Conservation (phyloP, 495 filamentous ascomycete species). For the Penicillium psychrofluorescens region DNA sequence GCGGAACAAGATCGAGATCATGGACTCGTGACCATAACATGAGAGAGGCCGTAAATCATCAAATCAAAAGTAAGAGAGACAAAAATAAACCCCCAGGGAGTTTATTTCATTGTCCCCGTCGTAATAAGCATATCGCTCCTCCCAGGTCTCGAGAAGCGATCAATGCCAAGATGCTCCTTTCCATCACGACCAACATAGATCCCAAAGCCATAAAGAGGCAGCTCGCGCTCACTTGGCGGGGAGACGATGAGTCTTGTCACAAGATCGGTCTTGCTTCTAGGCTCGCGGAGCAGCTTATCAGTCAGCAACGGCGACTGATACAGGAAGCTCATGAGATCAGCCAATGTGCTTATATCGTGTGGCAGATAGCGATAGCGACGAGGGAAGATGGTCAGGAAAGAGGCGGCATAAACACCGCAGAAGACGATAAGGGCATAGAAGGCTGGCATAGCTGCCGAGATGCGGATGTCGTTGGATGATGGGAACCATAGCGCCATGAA, state of each 20-base stretch:
- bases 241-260: constrained; percentile 51
- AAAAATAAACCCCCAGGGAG: too few relatives aligned
- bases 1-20: too few relatives aligned
- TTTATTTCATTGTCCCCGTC: constrained; percentile 26
- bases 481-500: constrained; percentile 72
- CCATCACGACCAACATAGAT: constrained; percentile 55
- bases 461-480: constrained; percentile 45
- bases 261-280: constrained; percentile 52
- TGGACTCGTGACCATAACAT: too few relatives aligned
- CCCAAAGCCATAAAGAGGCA: constrained; percentile 54
- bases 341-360: constrained; percentile 61
- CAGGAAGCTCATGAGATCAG: constrained; percentile 70
- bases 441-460: constrained; percentile 61
- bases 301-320: constrained; percentile 60
- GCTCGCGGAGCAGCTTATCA: constrained; percentile 58
- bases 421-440: constrained; percentile 61
- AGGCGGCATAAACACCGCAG: constrained; percentile 59
- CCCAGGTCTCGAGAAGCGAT: constrained; percentile 46
- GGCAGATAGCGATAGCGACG: constrained; percentile 53
- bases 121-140: constrained; percentile 39
- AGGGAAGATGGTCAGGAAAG: constrained; percentile 52
- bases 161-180: constrained; percentile 58
- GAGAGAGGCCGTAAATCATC: too few relatives aligned
- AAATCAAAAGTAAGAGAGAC: too few relatives aligned
- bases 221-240: constrained; percentile 38